Base-by-base conservation (phyloP, 176 grass and related monocot genomes). In the Olyra latifolia region DNA sequence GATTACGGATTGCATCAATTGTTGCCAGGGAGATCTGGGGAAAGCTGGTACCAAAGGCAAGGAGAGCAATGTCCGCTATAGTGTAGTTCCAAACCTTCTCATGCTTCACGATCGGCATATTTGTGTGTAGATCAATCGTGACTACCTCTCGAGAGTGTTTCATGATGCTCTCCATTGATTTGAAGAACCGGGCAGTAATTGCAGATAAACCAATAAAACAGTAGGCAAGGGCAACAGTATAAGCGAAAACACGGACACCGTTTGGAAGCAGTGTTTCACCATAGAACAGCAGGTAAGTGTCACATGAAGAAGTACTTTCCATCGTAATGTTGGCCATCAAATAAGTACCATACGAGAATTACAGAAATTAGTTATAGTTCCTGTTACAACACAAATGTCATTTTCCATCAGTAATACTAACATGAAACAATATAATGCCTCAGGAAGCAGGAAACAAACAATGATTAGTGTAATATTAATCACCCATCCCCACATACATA, bases 41-140 rank as follows among this genome's bases (percentile, higher is more conserved):
- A 45, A 98, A 98, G 77, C 95, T 98, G 62, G 95, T 98, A 11
- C 95, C 95, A n/a, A 98, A 98, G 13, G 95, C 95, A 56, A 98
- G 76, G 12, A 98, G 88, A 55, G 88, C 73, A 59, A 98, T 85
- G 76, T 94, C 92, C 1, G 95, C 95, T 47, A 98, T 72, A 19
- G 95, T 78, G 79, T 98, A 94, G 69, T 98, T 98, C 95, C 95
- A 98, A 64, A 94, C 81, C 64, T 93, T 98, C 29, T 98, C 90
- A 8, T 78, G 57, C 71, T 67, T 94, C 10, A 87, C 60, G 0
- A 92, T 75, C 12, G 49, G 42, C 16, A 4, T 17, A 25, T 78
- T 87, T 35, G 81, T 89, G 69, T 35, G 35, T 5, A 77, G 77
- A 72, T 92, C 88, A 3, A 84, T 24, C 8, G 42, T 32, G 63